A percentile compares a stretch with the other conserved stretches of the same genome.
Evolutionary conservation across 78 protist species (phyloP).

Genomic region (Dictyostelium brefeldianum): DNA sequence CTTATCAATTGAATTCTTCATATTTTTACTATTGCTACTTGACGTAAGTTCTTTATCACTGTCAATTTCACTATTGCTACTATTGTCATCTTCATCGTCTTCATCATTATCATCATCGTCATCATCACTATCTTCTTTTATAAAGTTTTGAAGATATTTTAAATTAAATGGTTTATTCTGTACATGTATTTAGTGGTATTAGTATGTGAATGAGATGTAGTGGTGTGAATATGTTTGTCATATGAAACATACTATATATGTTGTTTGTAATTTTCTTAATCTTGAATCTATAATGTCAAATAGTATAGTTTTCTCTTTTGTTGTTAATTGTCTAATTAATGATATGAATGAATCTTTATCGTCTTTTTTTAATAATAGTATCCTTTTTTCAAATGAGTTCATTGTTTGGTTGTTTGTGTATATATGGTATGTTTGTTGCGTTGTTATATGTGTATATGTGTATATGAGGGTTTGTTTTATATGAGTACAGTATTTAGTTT

Average conservation of each 20-base stretch:
- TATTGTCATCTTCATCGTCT: not conserved
- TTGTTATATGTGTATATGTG: too few species aligned
- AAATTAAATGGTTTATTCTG: slow-evolving; percentile 12
- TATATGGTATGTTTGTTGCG: not conserved
- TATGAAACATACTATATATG: slow-evolving; percentile 1
- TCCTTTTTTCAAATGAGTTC: slow-evolving; percentile 18
- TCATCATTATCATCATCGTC: not conserved
- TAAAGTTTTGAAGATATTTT: not conserved
- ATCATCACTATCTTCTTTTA: slow-evolving; percentile 8
- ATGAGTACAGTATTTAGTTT: too few species aligned
- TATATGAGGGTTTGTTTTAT: too few species aligned
- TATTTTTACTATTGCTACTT: not conserved
- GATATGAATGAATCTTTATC: not conserved
- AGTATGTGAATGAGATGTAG: too few species aligned
- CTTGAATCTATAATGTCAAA: not conserved
- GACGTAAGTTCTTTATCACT: not conserved
- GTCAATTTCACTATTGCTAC: not conserved
- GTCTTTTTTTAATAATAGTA: slow-evolving; percentile 5
- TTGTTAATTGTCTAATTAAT: not conserved
- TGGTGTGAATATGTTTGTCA: too few species aligned
- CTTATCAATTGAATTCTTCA: not conserved
- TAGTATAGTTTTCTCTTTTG: not conserved
- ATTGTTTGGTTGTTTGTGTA: not conserved
- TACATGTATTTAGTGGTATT: too few species aligned
- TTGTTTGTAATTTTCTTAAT: slow-evolving; percentile 5